Evolutionary conservation across 495 filamentous ascomycete species (phyloP), one percentile per base, ranked within the genome.

Genomic region (Xylaria longipes): DNA sequence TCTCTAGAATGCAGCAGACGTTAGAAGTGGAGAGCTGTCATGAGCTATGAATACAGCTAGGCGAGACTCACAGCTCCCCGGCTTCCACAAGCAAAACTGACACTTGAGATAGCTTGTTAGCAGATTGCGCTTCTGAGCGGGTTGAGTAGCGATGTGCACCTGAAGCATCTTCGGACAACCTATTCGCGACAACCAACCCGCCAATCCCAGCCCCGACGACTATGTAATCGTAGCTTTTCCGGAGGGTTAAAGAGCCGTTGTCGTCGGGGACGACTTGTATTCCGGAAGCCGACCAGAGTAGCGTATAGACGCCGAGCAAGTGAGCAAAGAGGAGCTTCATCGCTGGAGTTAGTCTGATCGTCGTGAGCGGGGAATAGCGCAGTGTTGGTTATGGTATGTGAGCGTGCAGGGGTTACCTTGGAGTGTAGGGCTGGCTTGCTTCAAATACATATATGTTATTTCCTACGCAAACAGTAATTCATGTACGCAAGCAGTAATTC

Each of bases 141-240:
- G 1, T 31, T 12, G 27, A 2, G 45, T 31, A 29, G 31, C 50
- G 31, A 31, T 56, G 67, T 74, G 37, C 48, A 79, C 81, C 75
- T 3, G 66, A 75, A 25, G 81, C 72, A 65, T 84, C 74, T 72
- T 87, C 84, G 5, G 86, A 85, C 2, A 90, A 81, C 4, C 87
- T 80, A 71, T 84, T 85, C 1, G 88, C 87, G 29, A 89, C 76
- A 6, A 84, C 83, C 9, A 89, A 81, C 22, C 87, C 87, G 46
- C 83, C 78, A 29, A 87, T 87, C 12, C 87, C 87, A 29, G 85
- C 85, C n/a, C 87, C 87, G 25, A 88, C 78, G 25, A 89, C 75
- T 20, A 87, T 79, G 56, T 85, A 87, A 73, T 87, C 84, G 48
- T 85, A 90, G 11, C 76, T 76, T 0, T 71, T 74, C 11, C 52